phyloP scores from a whole-genome alignment of 2,329 filamentous ascomycete species.

The Neopestalotiopsis rosae region DNA sequence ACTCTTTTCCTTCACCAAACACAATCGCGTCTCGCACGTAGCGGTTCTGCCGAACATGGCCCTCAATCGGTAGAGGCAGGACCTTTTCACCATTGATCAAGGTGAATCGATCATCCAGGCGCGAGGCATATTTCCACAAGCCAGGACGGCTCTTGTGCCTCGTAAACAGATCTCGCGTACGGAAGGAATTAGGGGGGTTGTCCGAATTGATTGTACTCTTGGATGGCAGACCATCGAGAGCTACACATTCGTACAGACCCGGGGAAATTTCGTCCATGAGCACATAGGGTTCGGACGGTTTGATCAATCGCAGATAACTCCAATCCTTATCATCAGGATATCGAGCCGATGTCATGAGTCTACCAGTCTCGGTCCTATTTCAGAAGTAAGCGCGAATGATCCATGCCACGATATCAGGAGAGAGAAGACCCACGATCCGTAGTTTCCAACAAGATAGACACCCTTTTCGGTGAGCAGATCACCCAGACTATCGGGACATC shows the following conservation, averaged over 20 bases:
- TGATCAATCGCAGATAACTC: slow-evolving; percentile 56
- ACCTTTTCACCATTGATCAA: slow-evolving; percentile 56
- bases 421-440: slow-evolving; percentile 47
- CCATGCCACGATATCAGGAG: background rate
- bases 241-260: slow-evolving; percentile 37
- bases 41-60: slow-evolving; percentile 55
- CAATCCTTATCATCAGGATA: slow-evolving; percentile 56
- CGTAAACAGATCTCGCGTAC: slow-evolving; percentile 49
- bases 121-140: slow-evolving; percentile 51
- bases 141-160: slow-evolving; percentile 46
- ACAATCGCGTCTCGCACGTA: slow-evolving; percentile 55
- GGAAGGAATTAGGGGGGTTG: slow-evolving; percentile 49
- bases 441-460: slow-evolving; percentile 55
- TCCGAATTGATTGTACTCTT: slow-evolving; percentile 43
- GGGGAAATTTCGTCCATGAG: slow-evolving; percentile 38
- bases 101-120: slow-evolving; percentile 51
- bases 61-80: slow-evolving; percentile 54
- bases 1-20: background rate
- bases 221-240: slow-evolving; percentile 37
- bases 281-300: slow-evolving; percentile 46
- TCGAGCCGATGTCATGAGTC: slow-evolving; percentile 61
- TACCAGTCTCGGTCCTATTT: slow-evolving; percentile 58
- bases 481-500: slow-evolving; percentile 58
- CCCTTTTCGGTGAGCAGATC: slow-evolving; percentile 52
- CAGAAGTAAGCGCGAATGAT: slow-evolving; percentile 7